Conservation (phyloP, 176 grass and related monocot species). For the Poa pratensis region DNA sequence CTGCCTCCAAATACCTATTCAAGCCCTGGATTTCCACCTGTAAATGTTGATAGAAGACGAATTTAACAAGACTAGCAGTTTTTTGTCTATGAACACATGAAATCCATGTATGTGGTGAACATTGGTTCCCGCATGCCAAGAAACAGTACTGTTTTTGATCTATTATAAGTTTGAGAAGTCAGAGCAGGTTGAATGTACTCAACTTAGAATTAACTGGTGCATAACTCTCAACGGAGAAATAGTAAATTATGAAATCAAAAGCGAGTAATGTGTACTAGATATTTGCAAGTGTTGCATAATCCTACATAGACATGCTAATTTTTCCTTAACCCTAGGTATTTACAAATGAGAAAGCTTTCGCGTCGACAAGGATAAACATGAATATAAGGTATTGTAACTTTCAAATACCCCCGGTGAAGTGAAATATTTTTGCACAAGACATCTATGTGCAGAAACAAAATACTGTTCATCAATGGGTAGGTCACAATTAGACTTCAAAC, state of each 20-base stretch:
- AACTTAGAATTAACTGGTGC: not conserved
- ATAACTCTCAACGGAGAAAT: not conserved
- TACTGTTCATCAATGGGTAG: no score
- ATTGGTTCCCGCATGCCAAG: not conserved
- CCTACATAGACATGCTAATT: not conserved
- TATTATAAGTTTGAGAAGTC: not conserved
- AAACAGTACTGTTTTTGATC: not conserved
- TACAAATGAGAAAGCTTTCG: slow-evolving; percentile 14
- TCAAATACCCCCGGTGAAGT: no score
- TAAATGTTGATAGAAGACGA: slow-evolving; percentile 28
- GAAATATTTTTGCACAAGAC: no score
- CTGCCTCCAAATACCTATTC: slow-evolving; percentile 33
- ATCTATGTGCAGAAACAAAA: no score
- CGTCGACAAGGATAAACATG: not conserved
- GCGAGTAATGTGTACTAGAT: not conserved
- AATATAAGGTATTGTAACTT: no score
- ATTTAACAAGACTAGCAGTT: not conserved
- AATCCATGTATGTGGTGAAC: slow-evolving; percentile 18
- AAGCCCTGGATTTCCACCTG: slow-evolving; percentile 55
- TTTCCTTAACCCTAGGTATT: not conserved
- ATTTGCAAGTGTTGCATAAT: not conserved
- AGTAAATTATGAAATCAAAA: not conserved
- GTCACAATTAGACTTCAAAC: no score
- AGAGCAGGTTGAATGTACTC: not conserved
- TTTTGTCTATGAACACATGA: not conserved